Percentiles rank a stretch among this genome's conserved stretches.
Conservation (phyloP, 129 eudicot genomes). For the Smallanthus sonchifolius region DNA sequence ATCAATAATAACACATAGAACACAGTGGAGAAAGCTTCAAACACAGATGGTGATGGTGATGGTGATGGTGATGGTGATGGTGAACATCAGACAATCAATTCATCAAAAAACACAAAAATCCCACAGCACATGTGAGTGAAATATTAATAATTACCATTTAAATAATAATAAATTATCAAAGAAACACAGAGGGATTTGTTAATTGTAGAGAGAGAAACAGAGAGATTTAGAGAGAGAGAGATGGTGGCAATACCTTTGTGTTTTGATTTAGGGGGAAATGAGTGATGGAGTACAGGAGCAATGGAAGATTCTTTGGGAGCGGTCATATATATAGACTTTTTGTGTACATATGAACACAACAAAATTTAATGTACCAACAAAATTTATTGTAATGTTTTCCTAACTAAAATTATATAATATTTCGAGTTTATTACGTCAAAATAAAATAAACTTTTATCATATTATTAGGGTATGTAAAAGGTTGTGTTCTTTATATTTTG, state of each 20-base stretch:
- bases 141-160: background rate
- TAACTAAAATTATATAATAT: background rate
- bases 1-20: background rate
- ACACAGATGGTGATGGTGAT: background rate
- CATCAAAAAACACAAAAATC: background rate
- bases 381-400: background rate
- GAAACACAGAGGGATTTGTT: background rate
- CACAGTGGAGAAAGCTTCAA: background rate
- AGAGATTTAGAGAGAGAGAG: background rate
- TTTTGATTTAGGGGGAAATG: conserved; percentile 5
- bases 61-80: background rate
- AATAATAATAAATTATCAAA: too few relatives aligned
- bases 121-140: background rate
- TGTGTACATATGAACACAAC: background rate
- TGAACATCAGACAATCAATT: background rate
- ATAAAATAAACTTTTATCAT: background rate
- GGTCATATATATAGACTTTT: conserved; percentile 10
- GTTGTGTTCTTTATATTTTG: too few relatives aligned
- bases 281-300: conserved; percentile 12
- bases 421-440: background rate
- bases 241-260: conserved; percentile 4
- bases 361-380: background rate
- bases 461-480: too few relatives aligned
- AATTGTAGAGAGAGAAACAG: background rate
- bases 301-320: conserved; percentile 7